Evolutionary conservation across 2,329 filamentous ascomycete species (phyloP).

Genomic region (Gaeumannomyces sp.): DNA sequence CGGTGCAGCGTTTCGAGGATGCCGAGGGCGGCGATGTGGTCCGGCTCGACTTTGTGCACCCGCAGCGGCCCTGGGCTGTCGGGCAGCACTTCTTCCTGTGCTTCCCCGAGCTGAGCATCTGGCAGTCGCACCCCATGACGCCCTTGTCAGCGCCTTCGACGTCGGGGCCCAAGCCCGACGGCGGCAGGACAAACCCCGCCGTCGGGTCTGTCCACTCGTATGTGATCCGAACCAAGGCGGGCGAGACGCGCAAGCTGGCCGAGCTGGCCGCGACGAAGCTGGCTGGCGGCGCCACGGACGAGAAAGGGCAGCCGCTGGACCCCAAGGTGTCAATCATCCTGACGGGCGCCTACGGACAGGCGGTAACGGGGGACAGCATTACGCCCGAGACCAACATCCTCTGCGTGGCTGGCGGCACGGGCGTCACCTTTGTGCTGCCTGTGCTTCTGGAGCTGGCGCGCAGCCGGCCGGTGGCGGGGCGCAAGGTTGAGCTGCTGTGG

Average conservation of each 20-base stretch:
- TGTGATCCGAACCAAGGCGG: slow-evolving; percentile 50
- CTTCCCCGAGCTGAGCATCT: slow-evolving; percentile 60
- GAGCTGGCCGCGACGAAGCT: slow-evolving; percentile 34
- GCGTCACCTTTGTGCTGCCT: slow-evolving; percentile 51
- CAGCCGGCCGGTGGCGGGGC: slow-evolving; percentile 24
- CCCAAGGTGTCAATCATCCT: slow-evolving; percentile 50
- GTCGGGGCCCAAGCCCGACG: slow-evolving; percentile 19
- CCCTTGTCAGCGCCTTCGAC: slow-evolving; percentile 48
- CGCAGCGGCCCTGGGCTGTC: slow-evolving; percentile 54
- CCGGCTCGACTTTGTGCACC: slow-evolving; percentile 58
- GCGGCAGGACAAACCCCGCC: slow-evolving; percentile 24
- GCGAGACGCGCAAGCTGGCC: slow-evolving; percentile 53
- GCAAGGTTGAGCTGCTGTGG: slow-evolving; percentile 59
- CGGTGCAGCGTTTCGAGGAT: slow-evolving; percentile 47
- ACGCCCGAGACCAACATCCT: slow-evolving; percentile 40
- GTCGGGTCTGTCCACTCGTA: slow-evolving; percentile 40
- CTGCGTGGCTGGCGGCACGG: slow-evolving; percentile 51
- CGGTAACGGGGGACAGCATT: slow-evolving; percentile 29
- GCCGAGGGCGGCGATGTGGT: slow-evolving; percentile 54
- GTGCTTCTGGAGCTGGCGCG: slow-evolving; percentile 35
- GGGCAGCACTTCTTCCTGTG: slow-evolving; percentile 69
- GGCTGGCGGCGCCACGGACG: slow-evolving; percentile 18
- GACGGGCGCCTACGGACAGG: slow-evolving; percentile 56
- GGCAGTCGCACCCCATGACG: slow-evolving; percentile 69
- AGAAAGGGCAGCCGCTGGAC: not conserved